Conservation (phyloP, 352 stramenopile species). For the Globisporangium takayamanum region DNA sequence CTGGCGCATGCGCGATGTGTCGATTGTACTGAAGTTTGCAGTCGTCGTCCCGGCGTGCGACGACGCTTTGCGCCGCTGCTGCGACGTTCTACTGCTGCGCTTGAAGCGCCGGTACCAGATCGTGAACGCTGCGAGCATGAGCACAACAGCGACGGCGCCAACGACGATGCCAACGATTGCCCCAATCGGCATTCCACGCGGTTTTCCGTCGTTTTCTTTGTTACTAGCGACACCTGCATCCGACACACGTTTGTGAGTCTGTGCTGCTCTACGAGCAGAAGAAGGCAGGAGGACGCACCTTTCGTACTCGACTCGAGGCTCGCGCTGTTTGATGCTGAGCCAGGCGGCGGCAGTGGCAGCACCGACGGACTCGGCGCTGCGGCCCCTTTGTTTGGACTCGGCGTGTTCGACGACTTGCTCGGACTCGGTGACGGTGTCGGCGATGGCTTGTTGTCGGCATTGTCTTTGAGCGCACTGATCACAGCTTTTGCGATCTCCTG, state of each 20-base stretch:
- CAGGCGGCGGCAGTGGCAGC: not conserved
- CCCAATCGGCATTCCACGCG: not conserved
- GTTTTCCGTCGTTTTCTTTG: not conserved
- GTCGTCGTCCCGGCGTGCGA: not conserved
- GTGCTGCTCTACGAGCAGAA: not conserved
- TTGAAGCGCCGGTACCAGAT: constrained; percentile 36
- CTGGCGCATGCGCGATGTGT: constrained; percentile 4
- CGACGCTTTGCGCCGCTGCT: not conserved
- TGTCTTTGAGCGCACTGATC: constrained; percentile 1
- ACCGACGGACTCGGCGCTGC: not conserved
- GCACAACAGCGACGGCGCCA: constrained; percentile 24
- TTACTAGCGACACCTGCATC: not conserved
- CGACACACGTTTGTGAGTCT: not conserved
- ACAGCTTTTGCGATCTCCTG: constrained; percentile 6
- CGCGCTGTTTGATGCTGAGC: not conserved
- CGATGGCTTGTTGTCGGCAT: not conserved
- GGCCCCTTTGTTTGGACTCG: not conserved
- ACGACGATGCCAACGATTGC: constrained; percentile 31
- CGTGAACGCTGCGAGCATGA: constrained; percentile 33
- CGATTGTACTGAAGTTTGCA: constrained; percentile 5
- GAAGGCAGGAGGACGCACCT: not conserved
- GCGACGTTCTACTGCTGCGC: constrained; percentile 3
- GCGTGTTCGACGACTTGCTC: not conserved
- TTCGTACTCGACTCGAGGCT: not conserved
- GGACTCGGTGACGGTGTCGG: not conserved